Percentiles rank a stretch among this genome's conserved stretches.
These are phyloP conservation scores for Oryza brachyantha DNA, from an alignment of 176 grass and related monocot species.

Conservation along the genomic window DNA sequence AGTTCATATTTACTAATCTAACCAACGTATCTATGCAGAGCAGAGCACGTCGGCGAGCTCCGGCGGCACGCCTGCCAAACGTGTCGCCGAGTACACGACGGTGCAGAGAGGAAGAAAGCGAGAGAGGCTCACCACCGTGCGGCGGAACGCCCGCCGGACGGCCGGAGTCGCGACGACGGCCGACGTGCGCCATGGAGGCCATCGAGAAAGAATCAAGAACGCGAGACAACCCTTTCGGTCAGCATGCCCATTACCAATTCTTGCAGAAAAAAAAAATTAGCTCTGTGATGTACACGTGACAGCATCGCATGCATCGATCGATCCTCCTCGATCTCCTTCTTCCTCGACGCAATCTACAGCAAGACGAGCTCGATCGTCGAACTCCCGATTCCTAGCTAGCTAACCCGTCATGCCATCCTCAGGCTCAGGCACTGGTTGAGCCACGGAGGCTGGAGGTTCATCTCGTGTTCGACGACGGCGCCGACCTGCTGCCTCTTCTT, in stretches of 20 bases:
- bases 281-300: conserved; percentile 36
- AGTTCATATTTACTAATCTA: no score
- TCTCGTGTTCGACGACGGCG: neutral
- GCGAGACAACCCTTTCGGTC: neutral
- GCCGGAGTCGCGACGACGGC: neutral
- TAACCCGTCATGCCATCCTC: conserved; percentile 12
- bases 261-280: neutral
- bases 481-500: conserved; percentile 18
- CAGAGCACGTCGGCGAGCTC: no score
- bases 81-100: no score
- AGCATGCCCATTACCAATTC: neutral
- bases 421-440: conserved; percentile 30
- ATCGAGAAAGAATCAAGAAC: neutral
- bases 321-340: neutral
- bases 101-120: no score
- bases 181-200: neutral
- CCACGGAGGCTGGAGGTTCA: conserved; percentile 21
- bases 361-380: neutral
- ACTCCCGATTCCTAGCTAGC: neutral
- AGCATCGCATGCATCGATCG: no score
- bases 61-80: no score
- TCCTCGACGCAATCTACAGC: conserved; percentile 25
- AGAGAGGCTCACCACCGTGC: no score
- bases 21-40: no score
- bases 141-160: no score